Conservation (phyloP, 306 rosid genomes). For the Rosa persica region DNA sequence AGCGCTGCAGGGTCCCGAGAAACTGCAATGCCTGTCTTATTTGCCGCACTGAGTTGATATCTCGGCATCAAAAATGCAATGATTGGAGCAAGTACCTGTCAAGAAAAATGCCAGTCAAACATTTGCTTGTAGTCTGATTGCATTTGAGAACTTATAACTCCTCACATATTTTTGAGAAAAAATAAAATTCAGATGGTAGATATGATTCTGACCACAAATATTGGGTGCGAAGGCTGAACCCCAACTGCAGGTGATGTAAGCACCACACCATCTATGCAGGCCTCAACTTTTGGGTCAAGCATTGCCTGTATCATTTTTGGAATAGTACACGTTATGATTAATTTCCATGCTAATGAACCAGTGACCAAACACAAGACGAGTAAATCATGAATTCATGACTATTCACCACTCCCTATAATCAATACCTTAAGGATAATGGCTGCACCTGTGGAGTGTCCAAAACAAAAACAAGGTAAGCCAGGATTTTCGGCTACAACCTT, state of each 20-base stretch:
- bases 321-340: not conserved
- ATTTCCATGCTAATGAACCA: not conserved
- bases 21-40: slow-evolving; percentile 56
- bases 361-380: not conserved
- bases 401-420: slow-evolving; percentile 1
- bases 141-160: too few relatives aligned
- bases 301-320: slow-evolving; percentile 45
- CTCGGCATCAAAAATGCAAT: slow-evolving; percentile 67
- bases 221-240: slow-evolving; percentile 76
- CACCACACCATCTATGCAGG: slow-evolving; percentile 58
- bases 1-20: slow-evolving; percentile 83
- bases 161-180: not conserved
- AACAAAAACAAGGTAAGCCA: slow-evolving; percentile 77
- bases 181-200: not conserved
- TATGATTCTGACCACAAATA: slow-evolving; percentile 54
- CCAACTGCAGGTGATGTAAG: slow-evolving; percentile 94
- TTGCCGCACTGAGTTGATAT: slow-evolving; percentile 60
- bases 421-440: slow-evolving; percentile 84
- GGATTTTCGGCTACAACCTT: slow-evolving; percentile 69
- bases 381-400: not conserved
- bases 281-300: slow-evolving; percentile 73
- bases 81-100: slow-evolving; percentile 75
- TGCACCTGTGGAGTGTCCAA: slow-evolving; percentile 94
- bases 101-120: slow-evolving; percentile 11
- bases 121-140: not conserved